Conservation (phyloP, 352 stramenopile genomes). For the Pythium utonaiense region DNA sequence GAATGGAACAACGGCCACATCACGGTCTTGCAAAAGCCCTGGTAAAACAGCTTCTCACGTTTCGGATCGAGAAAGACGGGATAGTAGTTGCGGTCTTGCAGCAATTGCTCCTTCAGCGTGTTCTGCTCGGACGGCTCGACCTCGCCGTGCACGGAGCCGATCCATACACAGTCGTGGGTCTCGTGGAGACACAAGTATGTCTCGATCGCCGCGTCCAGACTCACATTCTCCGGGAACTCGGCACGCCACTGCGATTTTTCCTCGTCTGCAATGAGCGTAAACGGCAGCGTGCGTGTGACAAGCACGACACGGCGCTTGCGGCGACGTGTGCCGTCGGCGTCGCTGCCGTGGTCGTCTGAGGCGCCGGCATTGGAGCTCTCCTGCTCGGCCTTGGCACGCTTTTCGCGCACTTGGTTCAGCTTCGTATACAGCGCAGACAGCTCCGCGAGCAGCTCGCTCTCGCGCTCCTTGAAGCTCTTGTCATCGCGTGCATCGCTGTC, state of each 20-base stretch:
- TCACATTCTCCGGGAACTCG: conserved; percentile 72
- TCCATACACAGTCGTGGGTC: conserved; percentile 82
- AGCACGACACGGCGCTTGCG: conserved; percentile 61
- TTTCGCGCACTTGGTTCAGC: conserved; percentile 79
- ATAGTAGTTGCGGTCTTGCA: conserved; percentile 89
- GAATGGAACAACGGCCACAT: conserved; percentile 92
- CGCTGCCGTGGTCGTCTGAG: conserved; percentile 19
- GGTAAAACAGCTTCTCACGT: conserved; percentile 84
- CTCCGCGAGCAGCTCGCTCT: conserved; percentile 61
- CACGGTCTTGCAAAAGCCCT: conserved; percentile 90
- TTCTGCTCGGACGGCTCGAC: conserved; percentile 79
- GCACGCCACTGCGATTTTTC: conserved; percentile 79
- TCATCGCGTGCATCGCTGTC: conserved; percentile 22
- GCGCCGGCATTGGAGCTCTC: conserved; percentile 28
- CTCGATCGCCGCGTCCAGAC: conserved; percentile 69
- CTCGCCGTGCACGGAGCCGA: conserved; percentile 76
- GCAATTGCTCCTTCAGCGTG: conserved; percentile 77
- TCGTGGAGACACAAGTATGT: conserved; percentile 78
- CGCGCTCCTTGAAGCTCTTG: conserved; percentile 62
- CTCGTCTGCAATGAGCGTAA: conserved; percentile 75
- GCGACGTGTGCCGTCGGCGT: conserved; percentile 29
- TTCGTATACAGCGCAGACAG: conserved; percentile 77
- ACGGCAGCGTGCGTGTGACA: conserved; percentile 73
- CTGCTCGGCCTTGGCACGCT: conserved; percentile 68
- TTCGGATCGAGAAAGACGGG: conserved; percentile 89